Evolutionary conservation across 1,139 yeast species (phyloP).

Genomic region (Debaryomyces nepalensis): DNA sequence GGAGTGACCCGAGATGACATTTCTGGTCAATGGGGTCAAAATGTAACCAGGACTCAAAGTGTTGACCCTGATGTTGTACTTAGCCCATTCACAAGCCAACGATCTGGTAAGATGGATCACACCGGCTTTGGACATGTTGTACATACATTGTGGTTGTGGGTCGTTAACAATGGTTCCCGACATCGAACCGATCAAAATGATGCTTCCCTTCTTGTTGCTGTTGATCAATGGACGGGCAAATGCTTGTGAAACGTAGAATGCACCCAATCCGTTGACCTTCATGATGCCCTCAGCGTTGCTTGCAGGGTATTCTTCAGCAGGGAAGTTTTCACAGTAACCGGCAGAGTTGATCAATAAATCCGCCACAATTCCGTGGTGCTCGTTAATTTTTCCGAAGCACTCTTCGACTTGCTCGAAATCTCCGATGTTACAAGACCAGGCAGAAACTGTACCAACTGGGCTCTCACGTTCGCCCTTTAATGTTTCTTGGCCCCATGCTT

Average conservation of each 20-base stretch:
- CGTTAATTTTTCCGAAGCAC: constrained; percentile 53
- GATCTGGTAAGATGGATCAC: constrained; percentile 53
- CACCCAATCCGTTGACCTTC: constrained; percentile 76
- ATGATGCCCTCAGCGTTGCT: constrained; percentile 68
- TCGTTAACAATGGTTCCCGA: constrained; percentile 55
- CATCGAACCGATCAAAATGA: constrained; percentile 54
- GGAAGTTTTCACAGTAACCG: constrained; percentile 81
- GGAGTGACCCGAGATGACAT: constrained; percentile 48
- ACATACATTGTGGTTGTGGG: constrained; percentile 56
- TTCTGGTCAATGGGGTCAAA: constrained; percentile 53
- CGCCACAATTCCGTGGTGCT: constrained; percentile 63
- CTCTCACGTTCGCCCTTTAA: constrained; percentile 47
- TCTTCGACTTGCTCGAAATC: constrained; percentile 64
- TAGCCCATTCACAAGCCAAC: constrained; percentile 58
- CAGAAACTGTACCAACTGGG: constrained; percentile 53
- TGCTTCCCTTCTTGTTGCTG: constrained; percentile 56
- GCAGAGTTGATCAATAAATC: constrained; percentile 76
- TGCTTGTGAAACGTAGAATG: constrained; percentile 64
- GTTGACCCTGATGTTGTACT: constrained; percentile 53
- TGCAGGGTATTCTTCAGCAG: constrained; percentile 80
- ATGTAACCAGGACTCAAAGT: constrained; percentile 54
- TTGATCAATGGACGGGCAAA: constrained; percentile 70
- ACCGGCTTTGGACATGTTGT: constrained; percentile 57
- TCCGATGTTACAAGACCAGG: constrained; percentile 80
- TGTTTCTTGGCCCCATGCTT: constrained; percentile 56